Base-by-base conservation (phyloP, 2,329 filamentous ascomycete genomes). In the Nannizziopsis barbatae region DNA sequence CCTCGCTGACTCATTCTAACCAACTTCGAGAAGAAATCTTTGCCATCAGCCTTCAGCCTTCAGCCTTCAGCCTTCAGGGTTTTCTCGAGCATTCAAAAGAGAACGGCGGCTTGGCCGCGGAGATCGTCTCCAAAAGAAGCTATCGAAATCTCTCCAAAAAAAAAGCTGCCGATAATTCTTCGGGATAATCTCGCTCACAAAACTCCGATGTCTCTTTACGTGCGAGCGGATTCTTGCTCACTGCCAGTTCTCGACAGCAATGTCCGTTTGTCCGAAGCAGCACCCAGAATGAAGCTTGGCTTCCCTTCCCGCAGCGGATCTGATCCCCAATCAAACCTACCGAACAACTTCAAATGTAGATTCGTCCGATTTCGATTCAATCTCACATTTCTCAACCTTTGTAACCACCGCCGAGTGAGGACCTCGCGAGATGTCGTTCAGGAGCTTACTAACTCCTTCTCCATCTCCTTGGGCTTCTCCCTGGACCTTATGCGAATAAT, bases 401-500 rank as follows among this genome's bases (percentile, higher is more conserved):
- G 80, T 79, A 0, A 96, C 90, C 18, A 76, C 76, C 1, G 89
- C 81, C 48, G 78, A 73, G 1, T 73, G 70, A 0, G 89, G 89
- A 0, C 90, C 90, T 45, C 79, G 75, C 58, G 87, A 76, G 41
- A 95, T 70, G 53, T 86, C 80, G 56, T 83, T 78, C 32, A 94
- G 68, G 55, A 95, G 83, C 48, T 79, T 76, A 45, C 79, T 67
- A 20, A 96, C 63, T 2, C 75, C 67, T 0, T 79, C 74, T 1
- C 80, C 73, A 1, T 76, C 72, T 27, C 87, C 89, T 63, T 96
- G 90, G 4, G 83, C 88, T 68, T 95, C 89, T 20, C 90, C 90
- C 60, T 86, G 80, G 41, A 96, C 89, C 86, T 95, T 55, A 49
- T 17, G 18, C 38, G 27, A 18, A 30, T 17, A 17, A 10, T 50